Conservation (phyloP, 2,329 filamentous ascomycete species). For the Xylaria sp. region DNA sequence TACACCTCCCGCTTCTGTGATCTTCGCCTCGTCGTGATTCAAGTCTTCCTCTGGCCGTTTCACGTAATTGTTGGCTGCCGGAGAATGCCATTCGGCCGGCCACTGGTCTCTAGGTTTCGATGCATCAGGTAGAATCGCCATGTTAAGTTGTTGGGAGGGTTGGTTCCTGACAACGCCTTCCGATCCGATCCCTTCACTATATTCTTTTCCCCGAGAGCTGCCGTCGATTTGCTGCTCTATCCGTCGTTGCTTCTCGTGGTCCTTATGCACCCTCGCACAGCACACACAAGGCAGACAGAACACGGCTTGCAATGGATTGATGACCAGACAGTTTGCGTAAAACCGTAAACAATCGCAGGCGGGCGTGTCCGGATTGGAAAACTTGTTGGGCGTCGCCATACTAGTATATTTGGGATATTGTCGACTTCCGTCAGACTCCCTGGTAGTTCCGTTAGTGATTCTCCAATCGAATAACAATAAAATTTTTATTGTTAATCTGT, state of each 20-base stretch:
- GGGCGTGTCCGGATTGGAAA: background rate
- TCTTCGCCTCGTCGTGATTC: background rate
- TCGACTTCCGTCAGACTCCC: background rate
- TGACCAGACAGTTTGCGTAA: constrained; percentile 1
- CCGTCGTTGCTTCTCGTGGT: background rate
- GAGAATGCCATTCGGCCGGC: background rate
- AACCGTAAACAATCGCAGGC: background rate
- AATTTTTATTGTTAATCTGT: background rate
- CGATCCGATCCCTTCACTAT: background rate
- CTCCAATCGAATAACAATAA: background rate
- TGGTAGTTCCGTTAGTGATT: background rate
- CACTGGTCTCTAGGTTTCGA: constrained; percentile 1
- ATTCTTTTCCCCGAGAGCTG: background rate
- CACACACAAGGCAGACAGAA: constrained; percentile 4
- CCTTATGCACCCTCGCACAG: background rate
- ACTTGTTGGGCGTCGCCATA: background rate
- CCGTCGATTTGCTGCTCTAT: background rate
- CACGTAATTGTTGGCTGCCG: background rate
- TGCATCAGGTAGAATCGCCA: background rate
- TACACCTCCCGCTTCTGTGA: background rate
- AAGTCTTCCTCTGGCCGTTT: background rate
- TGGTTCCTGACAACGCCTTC: background rate
- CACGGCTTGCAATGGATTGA: background rate
- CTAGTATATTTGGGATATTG: too few relatives aligned
- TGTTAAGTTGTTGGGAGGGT: background rate